Conservation (phyloP, 257 asterid genomes). For the Solanum clarkiae region DNA sequence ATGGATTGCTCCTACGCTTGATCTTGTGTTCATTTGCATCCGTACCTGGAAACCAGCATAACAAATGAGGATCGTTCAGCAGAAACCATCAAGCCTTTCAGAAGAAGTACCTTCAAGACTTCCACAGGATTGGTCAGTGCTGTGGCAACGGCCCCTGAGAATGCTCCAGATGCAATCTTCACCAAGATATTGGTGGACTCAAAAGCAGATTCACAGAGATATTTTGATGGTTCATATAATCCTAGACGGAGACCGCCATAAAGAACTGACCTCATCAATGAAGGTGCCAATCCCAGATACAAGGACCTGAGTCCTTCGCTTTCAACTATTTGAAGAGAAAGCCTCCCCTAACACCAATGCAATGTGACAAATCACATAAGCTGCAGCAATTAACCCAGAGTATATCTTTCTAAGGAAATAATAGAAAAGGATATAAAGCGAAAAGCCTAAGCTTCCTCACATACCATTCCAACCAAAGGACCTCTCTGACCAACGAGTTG, state of each 20-base stretch:
- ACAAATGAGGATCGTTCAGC: constrained; percentile 7
- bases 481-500: constrained; percentile 94
- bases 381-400: neutral
- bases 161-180: constrained; percentile 97
- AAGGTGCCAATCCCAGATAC: constrained; percentile 85
- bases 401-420: neutral
- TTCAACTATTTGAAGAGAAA: constrained; percentile 59
- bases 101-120: constrained; percentile 63
- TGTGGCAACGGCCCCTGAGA: constrained; percentile 92
- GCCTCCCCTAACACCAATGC: constrained; percentile 45
- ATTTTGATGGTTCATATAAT: constrained; percentile 93
- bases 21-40: constrained; percentile 56
- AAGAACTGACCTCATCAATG: constrained; percentile 97
- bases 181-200: constrained; percentile 95
- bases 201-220: constrained; percentile 90
- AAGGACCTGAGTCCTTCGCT: constrained; percentile 71
- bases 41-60: constrained; percentile 49
- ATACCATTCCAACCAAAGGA: constrained; percentile 84
- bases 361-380: neutral
- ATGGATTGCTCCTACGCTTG: constrained; percentile 30
- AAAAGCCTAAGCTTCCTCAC: constrained; percentile 5
- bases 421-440: neutral
- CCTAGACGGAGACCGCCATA: constrained; percentile 99
- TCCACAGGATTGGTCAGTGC: constrained; percentile 89
- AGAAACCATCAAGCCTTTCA: neutral